phyloP scores from a whole-genome alignment of 306 rosid genomes.

The Ormosia semicastrata region DNA sequence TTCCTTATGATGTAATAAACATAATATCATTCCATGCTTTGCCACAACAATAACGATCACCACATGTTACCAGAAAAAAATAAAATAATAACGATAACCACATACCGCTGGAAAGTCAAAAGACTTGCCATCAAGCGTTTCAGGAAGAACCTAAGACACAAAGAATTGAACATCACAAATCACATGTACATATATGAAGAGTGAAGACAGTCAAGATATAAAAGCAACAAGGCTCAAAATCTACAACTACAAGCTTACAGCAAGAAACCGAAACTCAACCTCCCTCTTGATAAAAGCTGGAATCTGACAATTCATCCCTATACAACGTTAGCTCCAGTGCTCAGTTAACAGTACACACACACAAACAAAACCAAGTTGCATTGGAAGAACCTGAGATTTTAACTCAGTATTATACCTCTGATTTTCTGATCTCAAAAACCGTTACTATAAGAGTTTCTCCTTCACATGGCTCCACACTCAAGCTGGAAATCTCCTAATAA shows the following conservation, averaged over 20 bases:
- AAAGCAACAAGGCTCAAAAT: neutral
- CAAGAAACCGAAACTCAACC: conserved; percentile 86
- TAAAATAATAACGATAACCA: neutral
- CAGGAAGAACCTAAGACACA: conserved; percentile 65
- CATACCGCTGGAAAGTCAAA: conserved; percentile 68
- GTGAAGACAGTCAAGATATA: neutral
- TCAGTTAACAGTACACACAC: conserved; percentile 7
- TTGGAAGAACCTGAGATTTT: neutral
- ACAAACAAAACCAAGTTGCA: neutral
- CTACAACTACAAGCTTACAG: conserved; percentile 48
- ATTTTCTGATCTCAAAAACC: conserved; percentile 74
- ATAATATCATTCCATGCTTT: neutral
- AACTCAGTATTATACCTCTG: conserved; percentile 51
- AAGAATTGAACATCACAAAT: conserved; percentile 5
- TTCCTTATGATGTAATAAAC: neutral
- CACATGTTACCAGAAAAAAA: too few species aligned
- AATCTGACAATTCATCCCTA: conserved; percentile 52
- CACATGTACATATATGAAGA: neutral
- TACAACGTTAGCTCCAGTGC: neutral
- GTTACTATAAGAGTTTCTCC: conserved; percentile 78
- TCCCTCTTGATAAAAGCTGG: conserved; percentile 87
- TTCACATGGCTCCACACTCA: conserved; percentile 80
- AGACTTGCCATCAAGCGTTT: conserved; percentile 63
- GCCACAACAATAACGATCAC: neutral
- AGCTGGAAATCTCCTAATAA: conserved; percentile 85